Conservation (phyloP, 805 yeast species). For the Candida coquimbonensis region DNA sequence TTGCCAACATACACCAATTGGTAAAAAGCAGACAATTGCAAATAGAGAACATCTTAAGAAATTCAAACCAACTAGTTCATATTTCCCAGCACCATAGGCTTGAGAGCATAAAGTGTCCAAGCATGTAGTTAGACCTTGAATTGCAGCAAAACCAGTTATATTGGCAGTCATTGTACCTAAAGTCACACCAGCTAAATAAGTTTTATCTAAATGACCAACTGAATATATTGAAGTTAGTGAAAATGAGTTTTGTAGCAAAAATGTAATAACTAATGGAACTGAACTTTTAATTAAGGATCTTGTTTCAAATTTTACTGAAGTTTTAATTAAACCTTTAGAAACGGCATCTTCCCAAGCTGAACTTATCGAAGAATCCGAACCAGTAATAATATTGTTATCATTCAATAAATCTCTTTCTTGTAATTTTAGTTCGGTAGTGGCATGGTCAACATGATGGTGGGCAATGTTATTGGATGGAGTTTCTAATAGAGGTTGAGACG, state of each 20-base stretch:
- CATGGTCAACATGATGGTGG: background rate
- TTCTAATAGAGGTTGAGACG: background rate
- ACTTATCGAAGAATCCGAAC: constrained; percentile 10
- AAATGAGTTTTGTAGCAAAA: constrained; percentile 21
- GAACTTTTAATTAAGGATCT: constrained; percentile 15
- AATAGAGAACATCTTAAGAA: constrained; percentile 56
- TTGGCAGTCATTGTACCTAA: constrained; percentile 80
- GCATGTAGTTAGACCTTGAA: constrained; percentile 79
- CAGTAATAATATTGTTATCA: constrained; percentile 15
- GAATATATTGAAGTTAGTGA: constrained; percentile 23
- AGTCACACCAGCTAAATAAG: constrained; percentile 76
- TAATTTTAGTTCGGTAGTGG: constrained; percentile 9
- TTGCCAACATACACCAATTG: constrained; percentile 20
- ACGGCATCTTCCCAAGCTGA: constrained; percentile 22
- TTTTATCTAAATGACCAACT: constrained; percentile 78
- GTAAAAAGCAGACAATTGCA: constrained; percentile 21
- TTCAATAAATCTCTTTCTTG: constrained; percentile 19
- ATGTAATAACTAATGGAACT: constrained; percentile 21
- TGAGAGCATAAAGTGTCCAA: constrained; percentile 80
- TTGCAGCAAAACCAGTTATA: constrained; percentile 65
- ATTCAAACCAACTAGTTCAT: constrained; percentile 64
- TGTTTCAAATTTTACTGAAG: constrained; percentile 15
- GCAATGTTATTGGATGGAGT: background rate
- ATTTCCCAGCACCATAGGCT: constrained; percentile 78
- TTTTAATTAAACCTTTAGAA: constrained; percentile 17